A percentile compares a stretch with the other conserved stretches of the same genome.
Conservation (phyloP, 2,329 filamentous ascomycete species). For the Exophiala mesophila region DNA sequence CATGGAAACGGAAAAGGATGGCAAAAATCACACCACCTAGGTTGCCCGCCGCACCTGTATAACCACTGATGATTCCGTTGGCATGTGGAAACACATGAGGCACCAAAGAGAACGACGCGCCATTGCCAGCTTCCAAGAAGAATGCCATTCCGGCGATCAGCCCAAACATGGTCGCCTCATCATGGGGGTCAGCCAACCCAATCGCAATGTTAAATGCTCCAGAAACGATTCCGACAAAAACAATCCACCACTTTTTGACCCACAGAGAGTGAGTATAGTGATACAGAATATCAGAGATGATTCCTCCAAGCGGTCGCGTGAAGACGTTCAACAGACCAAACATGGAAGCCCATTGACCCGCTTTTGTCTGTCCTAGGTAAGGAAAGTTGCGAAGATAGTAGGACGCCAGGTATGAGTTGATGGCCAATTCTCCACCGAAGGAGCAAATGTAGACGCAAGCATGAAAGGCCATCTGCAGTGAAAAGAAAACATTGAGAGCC, state of each 20-base stretch:
- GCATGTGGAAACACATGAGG: conserved; percentile 80
- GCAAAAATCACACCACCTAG: conserved; percentile 81
- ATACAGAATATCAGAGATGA: conserved; percentile 55
- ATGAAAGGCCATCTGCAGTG: conserved; percentile 51
- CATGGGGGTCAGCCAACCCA: conserved; percentile 58
- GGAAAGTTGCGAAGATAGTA: conserved; percentile 57
- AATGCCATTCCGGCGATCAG: conserved; percentile 72
- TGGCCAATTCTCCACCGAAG: conserved; percentile 56
- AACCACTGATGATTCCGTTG: conserved; percentile 73
- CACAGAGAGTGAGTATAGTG: conserved; percentile 44
- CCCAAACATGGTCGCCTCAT: conserved; percentile 64
- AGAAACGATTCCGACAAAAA: conserved; percentile 51
- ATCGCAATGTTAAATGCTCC: conserved; percentile 60
- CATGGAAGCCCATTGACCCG: conserved; percentile 54
- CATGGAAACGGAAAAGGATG: conserved; percentile 73
- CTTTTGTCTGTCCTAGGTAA: conserved; percentile 49
- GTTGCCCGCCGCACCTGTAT: conserved; percentile 76
- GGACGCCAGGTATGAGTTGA: conserved; percentile 57
- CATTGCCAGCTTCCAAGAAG: conserved; percentile 80
- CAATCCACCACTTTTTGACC: conserved; percentile 60
- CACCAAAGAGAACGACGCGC: conserved; percentile 78
- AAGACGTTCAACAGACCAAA: conserved; percentile 50
- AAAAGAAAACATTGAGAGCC: conserved; percentile 57
- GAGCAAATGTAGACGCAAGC: conserved; percentile 55
- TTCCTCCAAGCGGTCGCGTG: conserved; percentile 44